Conservation (phyloP, 352 stramenopile genomes). For the Pythium folliculosum region DNA sequence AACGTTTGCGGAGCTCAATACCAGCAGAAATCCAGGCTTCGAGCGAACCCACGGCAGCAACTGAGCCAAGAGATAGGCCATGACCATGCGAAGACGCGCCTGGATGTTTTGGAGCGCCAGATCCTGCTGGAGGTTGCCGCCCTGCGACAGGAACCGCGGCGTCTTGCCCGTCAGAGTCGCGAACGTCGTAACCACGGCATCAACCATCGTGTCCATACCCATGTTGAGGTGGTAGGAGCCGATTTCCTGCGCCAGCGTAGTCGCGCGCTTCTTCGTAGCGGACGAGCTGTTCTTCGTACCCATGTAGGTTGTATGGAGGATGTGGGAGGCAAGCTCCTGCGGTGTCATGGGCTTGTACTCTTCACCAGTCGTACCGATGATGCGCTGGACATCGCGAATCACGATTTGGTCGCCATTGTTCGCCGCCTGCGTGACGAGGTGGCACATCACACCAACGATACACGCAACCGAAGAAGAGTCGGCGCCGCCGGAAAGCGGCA, state of each 20-base stretch:
- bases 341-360: constrained; percentile 68
- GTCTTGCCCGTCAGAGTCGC: constrained; percentile 84
- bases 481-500: constrained; percentile 96
- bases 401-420: constrained; percentile 78
- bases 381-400: constrained; percentile 85
- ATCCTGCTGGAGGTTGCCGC: constrained; percentile 93
- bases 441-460: constrained; percentile 98
- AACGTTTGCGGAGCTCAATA: constrained; percentile 98
- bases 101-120: constrained; percentile 99
- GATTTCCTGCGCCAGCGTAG: constrained; percentile 89
- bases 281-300: constrained; percentile 95
- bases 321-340: constrained; percentile 88
- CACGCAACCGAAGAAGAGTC: constrained; percentile 96
- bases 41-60: constrained; percentile 97
- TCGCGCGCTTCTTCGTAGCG: constrained; percentile 90
- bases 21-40: constrained; percentile 95
- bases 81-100: constrained; percentile 97
- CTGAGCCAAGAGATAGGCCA: constrained; percentile 97
- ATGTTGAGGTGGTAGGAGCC: constrained; percentile 96
- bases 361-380: constrained; percentile 59
- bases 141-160: constrained; percentile 87
- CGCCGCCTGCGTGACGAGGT: constrained; percentile 90
- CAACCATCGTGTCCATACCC: constrained; percentile 96
- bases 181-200: constrained; percentile 83
- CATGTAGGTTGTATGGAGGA: constrained; percentile 99